phyloP scores from a whole-genome alignment of 768 basidiomycete genomes.

The Tylopilus felleus region DNA sequence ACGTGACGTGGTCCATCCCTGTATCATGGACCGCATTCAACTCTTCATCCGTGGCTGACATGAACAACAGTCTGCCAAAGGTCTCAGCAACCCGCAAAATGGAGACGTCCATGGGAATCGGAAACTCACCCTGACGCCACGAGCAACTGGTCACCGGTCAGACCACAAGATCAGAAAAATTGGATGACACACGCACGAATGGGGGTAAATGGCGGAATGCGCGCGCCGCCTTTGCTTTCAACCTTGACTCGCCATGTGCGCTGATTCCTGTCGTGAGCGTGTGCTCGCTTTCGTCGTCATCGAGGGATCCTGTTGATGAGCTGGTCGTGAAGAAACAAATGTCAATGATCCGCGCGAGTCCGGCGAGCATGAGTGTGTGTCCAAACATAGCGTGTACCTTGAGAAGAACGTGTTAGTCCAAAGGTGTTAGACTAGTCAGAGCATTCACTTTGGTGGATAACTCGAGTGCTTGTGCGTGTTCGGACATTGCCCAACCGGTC shows the following conservation, averaged over 20 bases:
- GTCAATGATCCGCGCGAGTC: constrained; percentile 74
- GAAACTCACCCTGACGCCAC: constrained; percentile 62
- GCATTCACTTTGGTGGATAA: constrained; percentile 69
- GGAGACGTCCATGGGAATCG: neutral
- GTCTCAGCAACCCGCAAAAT: neutral
- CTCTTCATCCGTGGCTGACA: constrained; percentile 94
- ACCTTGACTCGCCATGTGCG: constrained; percentile 14
- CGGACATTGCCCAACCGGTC: constrained; percentile 93
- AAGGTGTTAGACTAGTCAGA: neutral
- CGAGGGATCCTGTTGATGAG: constrained; percentile 23
- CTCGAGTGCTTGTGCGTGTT: constrained; percentile 81
- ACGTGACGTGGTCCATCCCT: constrained; percentile 91
- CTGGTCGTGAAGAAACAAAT: constrained; percentile 67
- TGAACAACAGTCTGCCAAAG: constrained; percentile 68
- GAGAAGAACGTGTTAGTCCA: neutral
- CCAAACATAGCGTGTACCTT: constrained; percentile 85
- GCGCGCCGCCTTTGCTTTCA: constrained; percentile 39
- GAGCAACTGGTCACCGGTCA: constrained; percentile 48
- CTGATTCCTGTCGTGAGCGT: constrained; percentile 47
- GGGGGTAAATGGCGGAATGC: constrained; percentile 87
- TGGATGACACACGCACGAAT: constrained; percentile 57
- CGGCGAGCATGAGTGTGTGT: constrained; percentile 81
- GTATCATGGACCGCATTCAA: constrained; percentile 61
- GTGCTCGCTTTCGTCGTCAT: constrained; percentile 66
- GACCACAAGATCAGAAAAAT: neutral